Evolutionary conservation across 768 basidiomycete genomes (phyloP), one percentile per base, ranked within the genome.

Genomic region (Pulveroboletus frians): DNA sequence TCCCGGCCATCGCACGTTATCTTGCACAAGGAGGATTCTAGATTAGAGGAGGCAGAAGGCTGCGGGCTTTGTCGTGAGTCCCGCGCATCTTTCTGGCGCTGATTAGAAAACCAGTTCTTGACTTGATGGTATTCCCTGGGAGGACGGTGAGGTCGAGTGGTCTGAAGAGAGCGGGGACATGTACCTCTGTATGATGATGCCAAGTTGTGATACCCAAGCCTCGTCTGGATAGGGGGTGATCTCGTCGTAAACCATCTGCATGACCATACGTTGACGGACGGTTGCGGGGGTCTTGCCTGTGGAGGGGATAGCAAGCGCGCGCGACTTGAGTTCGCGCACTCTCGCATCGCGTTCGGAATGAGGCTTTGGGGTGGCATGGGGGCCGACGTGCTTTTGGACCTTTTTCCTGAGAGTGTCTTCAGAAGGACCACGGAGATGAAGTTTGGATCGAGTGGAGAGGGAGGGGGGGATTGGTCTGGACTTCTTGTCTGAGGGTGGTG

Each of bases 81-180:
- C 10, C 66, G 67, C 29, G 73, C 65, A 47, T 72, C 71, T 53
- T 75, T 71, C 49, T 75, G 81, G 37, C 81, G 73, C 64, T 81
- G 75, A 63, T 84, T 84, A 5, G 79, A 80, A 51, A 84, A 84
- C 81, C 81, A 83, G 54, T 81, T 81, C 66, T 79, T 81, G 47
- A 83, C 75, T 63, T 81, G 80, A 57, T 75, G 76, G 58, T 78
- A 79, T 41, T 79, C 74, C 54, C 79, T 80, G 60, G 41, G 30
- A 30, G 34, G 47, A 41, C 2, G 20, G 35, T 56, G 38, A 60
- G 32, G 34, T 2, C 1, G 38, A 10, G 5, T 3, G 26, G 46
- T 29, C 31, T 3, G 49, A 31, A 30, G 27, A 49, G 39, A n/a
- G 43, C n/a, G 41, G 21, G 32, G 18, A 30, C 17, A 32, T 58